A percentile compares a stretch with the other conserved stretches of the same genome.
Evolutionary conservation across 371 early-diverging fungal genomes (phyloP).

Genomic region (Mucor racemosus): DNA sequence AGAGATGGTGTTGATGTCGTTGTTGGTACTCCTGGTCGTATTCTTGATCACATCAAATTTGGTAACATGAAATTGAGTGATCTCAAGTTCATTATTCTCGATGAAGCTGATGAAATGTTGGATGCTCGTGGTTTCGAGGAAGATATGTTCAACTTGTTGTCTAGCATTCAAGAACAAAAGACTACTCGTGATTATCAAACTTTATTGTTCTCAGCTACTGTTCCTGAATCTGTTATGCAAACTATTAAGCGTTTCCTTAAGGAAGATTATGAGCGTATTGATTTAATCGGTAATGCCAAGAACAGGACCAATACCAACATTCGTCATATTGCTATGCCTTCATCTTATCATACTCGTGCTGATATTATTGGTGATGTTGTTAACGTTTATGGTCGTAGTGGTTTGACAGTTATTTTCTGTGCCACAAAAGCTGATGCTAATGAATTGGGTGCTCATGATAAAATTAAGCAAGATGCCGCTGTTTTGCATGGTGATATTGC

Average conservation of each 20-base stretch:
- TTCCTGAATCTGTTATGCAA: slow-evolving; percentile 83
- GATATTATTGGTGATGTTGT: slow-evolving; percentile 86
- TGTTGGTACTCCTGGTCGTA: slow-evolving; percentile 97
- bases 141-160: slow-evolving; percentile 87
- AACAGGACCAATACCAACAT: slow-evolving; percentile 80
- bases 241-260: slow-evolving; percentile 86
- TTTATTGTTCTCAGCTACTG: slow-evolving; percentile 86
- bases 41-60: slow-evolving; percentile 93
- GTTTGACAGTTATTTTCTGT: slow-evolving; percentile 91
- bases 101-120: slow-evolving; percentile 97
- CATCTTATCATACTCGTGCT: slow-evolving; percentile 76
- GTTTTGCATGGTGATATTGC: slow-evolving; percentile 96
- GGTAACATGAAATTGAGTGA: slow-evolving; percentile 76
- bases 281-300: slow-evolving; percentile 76
- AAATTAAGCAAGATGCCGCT: slow-evolving; percentile 79
- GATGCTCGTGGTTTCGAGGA: slow-evolving; percentile 95
- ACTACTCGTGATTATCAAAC: slow-evolving; percentile 76
- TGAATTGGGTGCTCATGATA: slow-evolving; percentile 81
- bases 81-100: slow-evolving; percentile 82
- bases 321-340: slow-evolving; percentile 83
- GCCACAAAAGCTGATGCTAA: slow-evolving; percentile 93
- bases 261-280: slow-evolving; percentile 81
- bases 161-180: slow-evolving; percentile 79
- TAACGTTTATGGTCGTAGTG: slow-evolving; percentile 78
- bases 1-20: slow-evolving; percentile 93